phyloP scores from a whole-genome alignment of 805 yeast genomes.

The Starmerella floris region DNA sequence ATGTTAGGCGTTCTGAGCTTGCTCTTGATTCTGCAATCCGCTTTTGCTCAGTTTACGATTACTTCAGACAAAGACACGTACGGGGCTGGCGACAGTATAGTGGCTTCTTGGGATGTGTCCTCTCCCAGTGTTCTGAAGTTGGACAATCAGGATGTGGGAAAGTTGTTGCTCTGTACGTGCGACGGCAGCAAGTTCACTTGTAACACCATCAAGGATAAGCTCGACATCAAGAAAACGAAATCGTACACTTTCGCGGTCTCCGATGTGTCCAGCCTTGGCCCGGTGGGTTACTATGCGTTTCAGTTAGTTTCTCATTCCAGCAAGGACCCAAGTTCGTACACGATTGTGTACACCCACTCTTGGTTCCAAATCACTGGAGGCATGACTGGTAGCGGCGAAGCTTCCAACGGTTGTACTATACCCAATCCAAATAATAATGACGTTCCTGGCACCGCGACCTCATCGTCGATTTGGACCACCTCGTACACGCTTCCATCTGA shows the following conservation, averaged over 20 bases:
- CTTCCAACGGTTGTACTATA: conserved; percentile 3
- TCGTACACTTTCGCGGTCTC: conserved; percentile 32
- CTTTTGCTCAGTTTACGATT: conserved; percentile 18
- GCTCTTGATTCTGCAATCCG: conserved; percentile 9
- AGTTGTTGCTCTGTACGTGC: conserved; percentile 59
- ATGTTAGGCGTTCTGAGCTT: too few relatives aligned
- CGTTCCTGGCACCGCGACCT: conserved; percentile 15
- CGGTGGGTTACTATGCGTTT: conserved; percentile 56
- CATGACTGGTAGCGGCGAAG: conserved; percentile 48
- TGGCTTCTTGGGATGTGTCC: conserved; percentile 47
- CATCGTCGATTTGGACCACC: conserved; percentile 11
- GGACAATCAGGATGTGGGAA: conserved; percentile 32
- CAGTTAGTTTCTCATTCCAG: conserved; percentile 47
- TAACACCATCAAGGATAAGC: conserved; percentile 20
- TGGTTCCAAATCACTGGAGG: conserved; percentile 43
- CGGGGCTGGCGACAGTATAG: conserved; percentile 20
- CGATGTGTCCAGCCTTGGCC: conserved; percentile 35
- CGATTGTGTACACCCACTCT: conserved; percentile 10
- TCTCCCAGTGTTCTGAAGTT: conserved; percentile 36
- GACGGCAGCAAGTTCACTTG: conserved; percentile 34
- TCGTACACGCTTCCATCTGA: conserved; percentile 11
- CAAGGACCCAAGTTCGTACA: conserved; percentile 42
- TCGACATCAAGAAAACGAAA: conserved; percentile 21
- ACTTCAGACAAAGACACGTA: conserved; percentile 14
- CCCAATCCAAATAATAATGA: conserved; percentile 4